Base-by-base conservation (phyloP, 2,329 filamentous ascomycete genomes). In the Trichoderma polysporum region DNA sequence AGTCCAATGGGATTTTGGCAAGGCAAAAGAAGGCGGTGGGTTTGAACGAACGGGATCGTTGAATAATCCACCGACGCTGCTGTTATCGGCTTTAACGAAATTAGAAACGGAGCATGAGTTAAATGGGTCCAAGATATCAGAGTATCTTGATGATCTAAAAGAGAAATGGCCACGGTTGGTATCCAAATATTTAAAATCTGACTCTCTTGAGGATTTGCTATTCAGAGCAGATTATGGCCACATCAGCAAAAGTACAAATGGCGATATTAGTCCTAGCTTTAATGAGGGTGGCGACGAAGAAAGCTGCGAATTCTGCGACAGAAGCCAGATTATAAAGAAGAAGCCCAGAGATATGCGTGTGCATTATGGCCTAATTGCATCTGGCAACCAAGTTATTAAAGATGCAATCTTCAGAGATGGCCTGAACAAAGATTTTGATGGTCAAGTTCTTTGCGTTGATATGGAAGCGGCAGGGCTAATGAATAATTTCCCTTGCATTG, bases 321-420 rank as follows among this genome's bases (percentile, higher is more conserved):
- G 4, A 5, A 22, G 0, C 3, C 25, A 45, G n/a, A 7, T 25
- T 2, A 8, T 63, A 3, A 54, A 45, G 17, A 63, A n/a, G 4
- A 35, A 25, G 1, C n/a, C 8, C 7, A 35, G 35, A 19, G 15
- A 27, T 3, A 13, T 29, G 9, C 15, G 15, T 2, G 49, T 75
- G 8, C 71, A 75, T 22, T 71, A 74, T 4, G 73, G 74, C 0
- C 66, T 68, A 0, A 71, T 76, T 1, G 73, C 71, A 1, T 75
- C 74, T 1, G 72, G 73, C 0, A 75, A 73, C 15, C 56, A 54
- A 1, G 45, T 74, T 0, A 49, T 74, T 4, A 72, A 72, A 9
- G 41, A 74, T 39, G 66, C 12, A 0, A 22, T 47, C 22, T 53
- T 54, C 1, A 62, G 71, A 5, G 68, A 73, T 27, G 13, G 62